Evolutionary conservation across 2,329 filamentous ascomycete species (phyloP).

Genomic region (Conoideocrella luteorostrata): DNA sequence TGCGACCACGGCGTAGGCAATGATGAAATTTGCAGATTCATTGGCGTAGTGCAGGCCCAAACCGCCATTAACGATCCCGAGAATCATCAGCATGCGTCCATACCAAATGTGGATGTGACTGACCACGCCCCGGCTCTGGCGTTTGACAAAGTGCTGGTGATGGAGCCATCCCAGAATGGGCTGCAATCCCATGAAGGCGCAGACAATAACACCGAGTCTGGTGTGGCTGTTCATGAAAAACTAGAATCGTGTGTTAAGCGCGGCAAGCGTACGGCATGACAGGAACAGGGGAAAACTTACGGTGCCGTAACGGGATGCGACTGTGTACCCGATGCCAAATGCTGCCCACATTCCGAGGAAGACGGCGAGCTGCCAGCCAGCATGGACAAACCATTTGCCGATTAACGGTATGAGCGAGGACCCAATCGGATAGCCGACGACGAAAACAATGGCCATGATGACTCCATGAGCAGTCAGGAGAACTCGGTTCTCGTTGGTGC

Average conservation of each 20-base stretch:
- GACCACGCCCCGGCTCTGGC: slow-evolving; percentile 40
- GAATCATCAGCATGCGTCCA: slow-evolving; percentile 49
- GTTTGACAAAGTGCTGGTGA: slow-evolving; percentile 45
- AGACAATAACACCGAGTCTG: slow-evolving; percentile 48
- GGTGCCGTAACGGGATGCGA: slow-evolving; percentile 30
- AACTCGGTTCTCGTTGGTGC: slow-evolving; percentile 14
- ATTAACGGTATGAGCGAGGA: slow-evolving; percentile 54
- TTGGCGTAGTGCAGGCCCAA: slow-evolving; percentile 48
- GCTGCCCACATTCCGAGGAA: slow-evolving; percentile 54
- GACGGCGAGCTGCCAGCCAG: slow-evolving; percentile 45
- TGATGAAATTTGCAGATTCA: slow-evolving; percentile 34
- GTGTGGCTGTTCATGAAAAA: slow-evolving; percentile 48
- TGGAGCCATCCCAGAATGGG: slow-evolving; percentile 53
- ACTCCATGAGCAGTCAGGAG: slow-evolving; percentile 46
- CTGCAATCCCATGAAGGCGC: slow-evolving; percentile 49
- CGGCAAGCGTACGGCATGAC: neutral
- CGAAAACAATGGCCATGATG: slow-evolving; percentile 56
- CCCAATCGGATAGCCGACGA: slow-evolving; percentile 53
- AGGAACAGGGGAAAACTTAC: slow-evolving; percentile 29
- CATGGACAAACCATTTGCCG: slow-evolving; percentile 53
- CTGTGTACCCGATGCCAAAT: slow-evolving; percentile 50
- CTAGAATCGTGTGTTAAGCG: slow-evolving; percentile 26
- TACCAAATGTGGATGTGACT: slow-evolving; percentile 58
- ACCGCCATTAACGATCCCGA: slow-evolving; percentile 59
- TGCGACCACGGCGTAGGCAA: slow-evolving; percentile 52